A percentile compares a stretch with the other conserved stretches of the same genome.
phyloP scores from a whole-genome alignment of 2,329 filamentous ascomycete genomes.

The Fusarium vanettenii region DNA sequence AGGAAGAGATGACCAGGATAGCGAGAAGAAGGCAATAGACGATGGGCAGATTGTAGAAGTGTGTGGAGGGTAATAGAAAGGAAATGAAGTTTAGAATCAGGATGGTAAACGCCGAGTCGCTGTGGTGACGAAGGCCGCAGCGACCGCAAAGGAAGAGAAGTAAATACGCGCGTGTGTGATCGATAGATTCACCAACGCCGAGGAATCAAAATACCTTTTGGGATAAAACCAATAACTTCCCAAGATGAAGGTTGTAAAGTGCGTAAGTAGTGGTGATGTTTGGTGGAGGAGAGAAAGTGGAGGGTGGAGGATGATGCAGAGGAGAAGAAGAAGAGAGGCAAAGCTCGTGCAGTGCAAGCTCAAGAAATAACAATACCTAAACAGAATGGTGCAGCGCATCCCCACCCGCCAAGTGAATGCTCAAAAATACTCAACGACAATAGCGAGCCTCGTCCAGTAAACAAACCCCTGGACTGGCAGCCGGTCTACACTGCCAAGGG shows the following conservation, averaged over 20 bases:
- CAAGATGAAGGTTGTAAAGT: neutral
- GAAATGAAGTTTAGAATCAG: neutral
- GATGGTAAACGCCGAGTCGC: neutral
- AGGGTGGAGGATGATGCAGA: neutral
- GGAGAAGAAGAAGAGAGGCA: neutral
- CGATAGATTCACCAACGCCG: neutral
- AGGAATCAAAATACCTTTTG: neutral
- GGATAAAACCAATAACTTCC: neutral
- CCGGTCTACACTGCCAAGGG: neutral
- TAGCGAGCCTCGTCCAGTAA: neutral
- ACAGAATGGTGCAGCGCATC: neutral
- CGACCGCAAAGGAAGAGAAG: neutral
- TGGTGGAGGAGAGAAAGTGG: neutral
- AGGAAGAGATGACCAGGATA: neutral
- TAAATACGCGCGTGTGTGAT: neutral
- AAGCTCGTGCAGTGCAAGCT: neutral
- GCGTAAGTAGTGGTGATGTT: neutral
- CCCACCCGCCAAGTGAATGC: neutral
- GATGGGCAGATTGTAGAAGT: neutral
- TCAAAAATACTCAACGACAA: neutral
- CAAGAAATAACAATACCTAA: neutral
- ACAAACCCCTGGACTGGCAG: neutral
- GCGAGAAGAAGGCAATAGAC: neutral
- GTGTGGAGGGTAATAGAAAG: neutral
- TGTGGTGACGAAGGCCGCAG: neutral